These are phyloP conservation scores for Hapsidospora chrysogenum DNA, from an alignment of 495 filamentous ascomycete genomes.

Conservation along the genomic window DNA sequence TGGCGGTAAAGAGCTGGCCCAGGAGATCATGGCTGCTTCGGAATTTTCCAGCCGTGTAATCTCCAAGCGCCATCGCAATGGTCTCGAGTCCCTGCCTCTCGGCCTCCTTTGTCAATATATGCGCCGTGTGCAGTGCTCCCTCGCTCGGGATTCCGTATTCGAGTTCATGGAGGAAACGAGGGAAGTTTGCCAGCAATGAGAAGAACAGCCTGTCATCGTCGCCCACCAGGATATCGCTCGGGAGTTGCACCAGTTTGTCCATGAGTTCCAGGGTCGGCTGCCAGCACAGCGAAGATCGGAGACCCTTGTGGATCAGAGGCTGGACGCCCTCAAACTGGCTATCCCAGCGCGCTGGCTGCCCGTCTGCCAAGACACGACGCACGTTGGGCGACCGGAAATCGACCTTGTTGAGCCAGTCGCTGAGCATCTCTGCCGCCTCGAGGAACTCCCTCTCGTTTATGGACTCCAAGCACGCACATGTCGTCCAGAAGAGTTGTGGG, in stretches of 20 bases:
- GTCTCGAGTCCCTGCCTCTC: constrained; percentile 44
- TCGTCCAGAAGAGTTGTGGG: constrained; percentile 94
- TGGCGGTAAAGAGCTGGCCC: constrained; percentile 51
- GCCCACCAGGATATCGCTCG: constrained; percentile 67
- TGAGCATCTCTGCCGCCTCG: constrained; percentile 82
- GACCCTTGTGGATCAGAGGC: constrained; percentile 71
- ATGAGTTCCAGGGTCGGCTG: constrained; percentile 60
- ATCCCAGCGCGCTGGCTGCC: constrained; percentile 76
- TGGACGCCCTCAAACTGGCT: constrained; percentile 78
- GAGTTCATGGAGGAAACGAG: constrained; percentile 69
- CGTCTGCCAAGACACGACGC: constrained; percentile 52
- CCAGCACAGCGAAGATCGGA: constrained; percentile 72
- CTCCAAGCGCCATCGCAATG: constrained; percentile 44
- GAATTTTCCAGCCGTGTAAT: constrained; percentile 53
- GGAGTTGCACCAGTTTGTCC: constrained; percentile 61
- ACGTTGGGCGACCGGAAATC: constrained; percentile 58
- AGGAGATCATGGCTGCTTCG: constrained; percentile 65
- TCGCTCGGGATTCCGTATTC: constrained; percentile 41
- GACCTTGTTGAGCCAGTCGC: constrained; percentile 67
- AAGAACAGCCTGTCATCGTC: constrained; percentile 69
- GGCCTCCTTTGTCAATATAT: constrained; percentile 51
- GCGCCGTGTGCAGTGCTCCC: constrained; percentile 42
- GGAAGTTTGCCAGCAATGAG: constrained; percentile 71
- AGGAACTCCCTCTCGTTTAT: constrained; percentile 91
- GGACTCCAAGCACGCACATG: constrained; percentile 86